Base-by-base conservation (phyloP, 306 rosid species). In the Rosa lucieae region DNA sequence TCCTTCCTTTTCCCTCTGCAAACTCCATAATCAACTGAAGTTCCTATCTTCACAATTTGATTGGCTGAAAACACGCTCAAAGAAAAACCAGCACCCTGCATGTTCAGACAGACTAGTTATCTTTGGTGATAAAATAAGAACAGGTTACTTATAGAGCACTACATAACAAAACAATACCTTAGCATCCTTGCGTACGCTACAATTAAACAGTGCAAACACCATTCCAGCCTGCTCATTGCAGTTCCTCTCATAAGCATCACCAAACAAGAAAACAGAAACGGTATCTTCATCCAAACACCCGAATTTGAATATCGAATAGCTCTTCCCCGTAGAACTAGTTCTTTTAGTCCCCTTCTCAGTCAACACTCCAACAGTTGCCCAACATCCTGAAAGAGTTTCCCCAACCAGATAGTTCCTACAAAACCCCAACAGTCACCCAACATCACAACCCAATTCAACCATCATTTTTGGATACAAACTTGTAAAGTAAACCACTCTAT, bases 301-400 rank as follows among this genome's bases (percentile, higher is more conserved):
- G 39, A 92, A 70, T 85, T 92, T 92, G 92, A 91, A 92, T 37
- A 95, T 91, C 48, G 82, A 84, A 62, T 85, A 95, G 81, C 85
- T 79, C 88, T 90, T 95, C 78, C 98, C 98, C 0, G 86, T 74
- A 37, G 93, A 87, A 80, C 98, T 90, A 18, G 89, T 90, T 82
- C 67, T 92, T 65, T 80, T 88, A 81, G 1, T 70, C 72, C 96
- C 98, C 83, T 87, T 95, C 88, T 91, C 98, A 0, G 89, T 89
- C 90, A 95, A 71, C 47, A 95, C 94, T 69, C 98, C 98, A 67
- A 89, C 93, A 15, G 97, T 95, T 46, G 83, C 94, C 99, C 99
- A 95, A 75, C 85, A 87, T 52, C 97, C 99, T 17, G 93, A 82
- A 70, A 95, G 82, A 62, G 82, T 81, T 76, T 95, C 97, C 72